A percentile compares a stretch with the other conserved stretches of the same genome.
Evolutionary conservation across 495 filamentous ascomycete genomes (phyloP).

Genomic region (Penicillium daleae): DNA sequence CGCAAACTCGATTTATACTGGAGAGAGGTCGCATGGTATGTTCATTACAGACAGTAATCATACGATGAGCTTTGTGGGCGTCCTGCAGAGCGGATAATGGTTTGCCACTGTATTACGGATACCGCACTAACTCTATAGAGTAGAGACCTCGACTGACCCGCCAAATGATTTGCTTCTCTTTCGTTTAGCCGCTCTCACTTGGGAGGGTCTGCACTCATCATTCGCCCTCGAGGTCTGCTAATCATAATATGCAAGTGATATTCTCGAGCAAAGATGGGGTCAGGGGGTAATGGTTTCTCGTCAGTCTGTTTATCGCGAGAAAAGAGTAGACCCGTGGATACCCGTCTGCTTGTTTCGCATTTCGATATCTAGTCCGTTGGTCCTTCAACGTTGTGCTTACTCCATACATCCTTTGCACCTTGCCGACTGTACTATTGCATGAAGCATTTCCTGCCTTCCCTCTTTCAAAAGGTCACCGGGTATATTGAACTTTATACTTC

Average conservation of each 20-base stretch:
- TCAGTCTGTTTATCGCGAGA: background rate
- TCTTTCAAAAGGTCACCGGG: background rate
- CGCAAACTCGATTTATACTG: background rate
- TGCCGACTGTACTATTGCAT: background rate
- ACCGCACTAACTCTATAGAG: background rate
- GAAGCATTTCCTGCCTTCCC: background rate
- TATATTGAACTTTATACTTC: background rate
- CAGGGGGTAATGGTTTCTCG: constrained; percentile 31
- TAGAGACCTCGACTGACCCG: background rate
- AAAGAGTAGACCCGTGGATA: constrained; percentile 9
- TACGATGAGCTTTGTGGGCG: too few species aligned
- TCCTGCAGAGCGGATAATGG: background rate
- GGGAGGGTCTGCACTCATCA: background rate
- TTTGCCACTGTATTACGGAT: background rate
- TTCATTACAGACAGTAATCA: background rate
- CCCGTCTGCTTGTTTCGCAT: background rate
- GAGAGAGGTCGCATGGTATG: background rate
- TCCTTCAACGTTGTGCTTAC: background rate
- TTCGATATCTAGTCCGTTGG: background rate
- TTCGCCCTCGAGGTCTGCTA: background rate
- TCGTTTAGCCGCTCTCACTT: background rate
- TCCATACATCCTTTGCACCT: constrained; percentile 8
- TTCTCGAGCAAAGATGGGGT: background rate
- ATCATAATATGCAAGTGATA: background rate
- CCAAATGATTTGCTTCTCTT: background rate